Evolutionary conservation across 495 filamentous ascomycete species (phyloP), one percentile per base, ranked within the genome.

Genomic region (Penicillium crystallinum): DNA sequence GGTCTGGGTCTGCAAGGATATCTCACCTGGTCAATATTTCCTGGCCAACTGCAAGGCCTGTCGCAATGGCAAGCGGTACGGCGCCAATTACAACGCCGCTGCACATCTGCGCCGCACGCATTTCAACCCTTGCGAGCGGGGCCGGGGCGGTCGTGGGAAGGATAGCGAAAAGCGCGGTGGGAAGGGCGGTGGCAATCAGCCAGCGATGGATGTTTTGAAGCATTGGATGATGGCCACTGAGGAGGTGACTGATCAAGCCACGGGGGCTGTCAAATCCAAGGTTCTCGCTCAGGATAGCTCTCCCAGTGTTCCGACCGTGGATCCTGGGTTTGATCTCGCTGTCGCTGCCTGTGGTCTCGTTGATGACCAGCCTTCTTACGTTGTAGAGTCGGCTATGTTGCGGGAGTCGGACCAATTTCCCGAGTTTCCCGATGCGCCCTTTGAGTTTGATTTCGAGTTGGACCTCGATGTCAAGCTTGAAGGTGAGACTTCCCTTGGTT

Each of bases 51-150:
- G 93, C 79, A 96, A 96, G 66, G 82, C 87, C 34, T 98, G 93
- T 55, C 78, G 78, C 9, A 80, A 79, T 27, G 71, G 77, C 42
- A 97, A 96, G 72, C 77, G 75, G 49, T 98, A 98, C 60, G 87
- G 86, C 4, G 89, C 87, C 19, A 95, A 98, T 68, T 97, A 98
- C 64, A 98, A 98, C 57, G 92, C 92, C 1, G 90, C 91, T 2
- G 92, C 91, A 0, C 93, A 97, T 65, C 78, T 98, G 12, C 82
- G 91, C 17, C 83, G 93, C 17, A 88, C 88, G 14, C 93, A 98
- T 64, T 98, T 97, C 76, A 79, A 83, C 51, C 82, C 81, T 0
- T 77, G 78, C 39, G 78, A 81, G 55, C 74, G 77, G n/a, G 79
- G 77, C 3, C 68, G 76, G 3, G 72, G 68, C 30, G 75, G 77